Percentiles rank a stretch among this genome's conserved stretches.
Conservation (phyloP, 495 filamentous ascomycete genomes). For the Neurospora cerealis region DNA sequence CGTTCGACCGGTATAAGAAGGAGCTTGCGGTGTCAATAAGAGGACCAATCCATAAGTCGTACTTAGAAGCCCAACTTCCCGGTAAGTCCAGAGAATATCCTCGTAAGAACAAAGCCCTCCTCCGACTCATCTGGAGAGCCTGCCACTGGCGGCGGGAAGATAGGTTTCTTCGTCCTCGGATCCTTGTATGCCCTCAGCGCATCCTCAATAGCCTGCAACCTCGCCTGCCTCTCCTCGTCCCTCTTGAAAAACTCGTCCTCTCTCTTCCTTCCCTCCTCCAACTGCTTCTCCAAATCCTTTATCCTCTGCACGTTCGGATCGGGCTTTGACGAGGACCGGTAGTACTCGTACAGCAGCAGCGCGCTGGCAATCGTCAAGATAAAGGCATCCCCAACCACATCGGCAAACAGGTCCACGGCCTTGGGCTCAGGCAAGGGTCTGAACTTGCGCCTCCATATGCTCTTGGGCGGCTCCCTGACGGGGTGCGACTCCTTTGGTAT, state of each 20-base stretch:
- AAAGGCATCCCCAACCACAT: constrained; percentile 87
- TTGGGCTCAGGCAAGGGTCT: constrained; percentile 81
- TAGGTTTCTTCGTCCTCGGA: constrained; percentile 37
- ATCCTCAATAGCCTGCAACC: constrained; percentile 58
- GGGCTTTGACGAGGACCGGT: constrained; percentile 60
- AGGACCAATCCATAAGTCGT: not conserved
- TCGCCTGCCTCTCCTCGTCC: constrained; percentile 46
- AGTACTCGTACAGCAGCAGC: constrained; percentile 75
- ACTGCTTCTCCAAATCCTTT: constrained; percentile 58
- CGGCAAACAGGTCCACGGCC: constrained; percentile 91
- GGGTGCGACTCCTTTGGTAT: constrained; percentile 26
- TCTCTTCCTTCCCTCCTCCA: constrained; percentile 48
- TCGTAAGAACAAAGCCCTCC: not conserved
- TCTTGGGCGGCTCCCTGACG: constrained; percentile 24
- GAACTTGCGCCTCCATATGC: constrained; percentile 42
- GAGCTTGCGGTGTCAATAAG: not conserved
- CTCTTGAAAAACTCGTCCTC: constrained; percentile 54
- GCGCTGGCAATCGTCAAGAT: constrained; percentile 71
- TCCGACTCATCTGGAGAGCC: constrained; percentile 1
- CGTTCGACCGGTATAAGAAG: not conserved
- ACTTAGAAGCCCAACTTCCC: not conserved
- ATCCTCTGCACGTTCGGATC: constrained; percentile 56
- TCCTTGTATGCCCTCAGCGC: constrained; percentile 52
- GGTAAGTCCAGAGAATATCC: not conserved
- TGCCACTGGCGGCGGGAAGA: constrained; percentile 20